Evolutionary conservation across 371 early-diverging fungal species (phyloP), one percentile per base, ranked within the genome.

Genomic region (Vavraia culicis): DNA sequence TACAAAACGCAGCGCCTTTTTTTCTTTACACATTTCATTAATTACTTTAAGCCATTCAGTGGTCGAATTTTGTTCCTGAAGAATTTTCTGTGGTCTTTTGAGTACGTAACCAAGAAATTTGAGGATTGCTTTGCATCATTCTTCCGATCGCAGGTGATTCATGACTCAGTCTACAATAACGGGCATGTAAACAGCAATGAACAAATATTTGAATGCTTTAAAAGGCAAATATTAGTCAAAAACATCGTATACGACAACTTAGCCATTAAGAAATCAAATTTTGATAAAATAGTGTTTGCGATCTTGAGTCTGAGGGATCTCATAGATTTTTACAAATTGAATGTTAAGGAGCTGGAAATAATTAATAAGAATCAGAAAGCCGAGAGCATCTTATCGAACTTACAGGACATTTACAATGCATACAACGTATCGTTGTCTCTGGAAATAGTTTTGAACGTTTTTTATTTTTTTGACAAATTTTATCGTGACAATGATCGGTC

Each of bases 381-480:
- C 20, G 20, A 49, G 8, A 23, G 20, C 3, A 34, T 27, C 27
- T 4, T 27, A 27, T 27, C 27, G 2, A 41, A 41, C 41, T 21
- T 46, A 13, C 27, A 22, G 11, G 13, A 40, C 10, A 16, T 54
- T 4, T 16, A 20, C 14, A 33, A 51, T 9, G 19, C 41, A 9
- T 54, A 41, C 13, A 13, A 23, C 5, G 34, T 31, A n/a, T 27
- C 41, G 4, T 40, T 58, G 1, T 35, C 37, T n/a, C 46, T 14
- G 4, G 44, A 55, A 36, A 13, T 59, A 18, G 33, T 39, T 34
- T 15, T 61, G 9, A 59, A 58, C 35, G 49, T 63, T 23, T 22
- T 63, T 10, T 63, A 59, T 44, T 59, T 46, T n/a, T 63, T 63
- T 47, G 63, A 63, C 49, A 21, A 56, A n/a, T 54, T 53, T 34